These are phyloP conservation scores for Protomyces inouyei DNA, from an alignment of 1,139 yeast genomes.

Conservation along the genomic window DNA sequence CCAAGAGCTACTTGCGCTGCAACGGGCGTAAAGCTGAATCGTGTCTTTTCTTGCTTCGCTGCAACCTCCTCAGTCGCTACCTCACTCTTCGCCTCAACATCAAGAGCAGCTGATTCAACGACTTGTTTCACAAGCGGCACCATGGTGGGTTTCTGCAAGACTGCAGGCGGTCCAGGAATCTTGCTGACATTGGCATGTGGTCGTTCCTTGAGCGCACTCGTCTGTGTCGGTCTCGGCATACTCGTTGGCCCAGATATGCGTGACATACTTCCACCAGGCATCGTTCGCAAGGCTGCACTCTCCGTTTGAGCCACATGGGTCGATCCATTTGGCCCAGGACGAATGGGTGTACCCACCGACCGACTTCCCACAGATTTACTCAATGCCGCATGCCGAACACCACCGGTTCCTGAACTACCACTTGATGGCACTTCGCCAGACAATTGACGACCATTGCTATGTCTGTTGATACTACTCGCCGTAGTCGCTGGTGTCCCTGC, in stretches of 20 bases:
- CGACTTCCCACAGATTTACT: not conserved
- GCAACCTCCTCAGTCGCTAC: no score
- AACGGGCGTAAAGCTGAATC: not conserved
- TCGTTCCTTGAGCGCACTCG: not conserved
- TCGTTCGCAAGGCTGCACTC: not conserved
- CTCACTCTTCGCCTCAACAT: not conserved
- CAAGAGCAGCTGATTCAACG: not conserved
- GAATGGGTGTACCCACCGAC: conserved; percentile 6
- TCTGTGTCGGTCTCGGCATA: not conserved
- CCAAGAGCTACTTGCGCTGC: not conserved
- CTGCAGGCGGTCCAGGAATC: not conserved
- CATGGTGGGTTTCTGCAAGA: not conserved
- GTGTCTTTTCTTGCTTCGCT: not conserved
- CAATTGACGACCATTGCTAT: not conserved
- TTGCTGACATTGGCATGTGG: not conserved
- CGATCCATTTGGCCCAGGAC: not conserved
- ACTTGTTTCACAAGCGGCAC: not conserved
- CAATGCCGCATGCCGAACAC: not conserved
- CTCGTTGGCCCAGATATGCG: not conserved
- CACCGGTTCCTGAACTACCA: not conserved
- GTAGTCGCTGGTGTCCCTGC: not conserved
- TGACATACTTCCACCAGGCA: no score
- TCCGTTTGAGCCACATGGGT: not conserved
- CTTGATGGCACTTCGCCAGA: not conserved
- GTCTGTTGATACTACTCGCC: not conserved